Base-by-base conservation (phyloP, 2,329 filamentous ascomycete species). In the Penicillium sp. region DNA sequence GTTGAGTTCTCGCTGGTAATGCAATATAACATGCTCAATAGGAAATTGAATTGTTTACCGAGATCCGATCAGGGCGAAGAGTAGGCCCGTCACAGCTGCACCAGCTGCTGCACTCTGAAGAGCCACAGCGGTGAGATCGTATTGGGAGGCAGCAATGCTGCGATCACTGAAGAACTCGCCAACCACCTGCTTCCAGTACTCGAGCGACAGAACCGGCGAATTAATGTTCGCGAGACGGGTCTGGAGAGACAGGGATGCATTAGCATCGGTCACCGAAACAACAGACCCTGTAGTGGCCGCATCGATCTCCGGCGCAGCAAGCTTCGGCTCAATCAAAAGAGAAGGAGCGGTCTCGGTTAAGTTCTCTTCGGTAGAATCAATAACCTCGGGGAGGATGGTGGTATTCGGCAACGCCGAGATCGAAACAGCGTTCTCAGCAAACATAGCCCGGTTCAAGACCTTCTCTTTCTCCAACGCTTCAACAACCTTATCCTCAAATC, bases 401-500 rank as follows among this genome's bases (percentile, higher is more conserved):
- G 21, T 21, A 36, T 36, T 36, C 44, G 60, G 39, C 7, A 57
- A 38, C 0, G 51, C 51, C 5, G 57, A 34, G n/a, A 58, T 27
- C 21, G 60, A 29, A 11, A 39, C 43, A 47, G 41, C 39, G 31
- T 40, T 54, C 19, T 61, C 58, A 15, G 49, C 53, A 21, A 57
- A 23, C 21, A 63, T 54, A 45, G 59, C 59, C 4, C 60, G 64
- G 38, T 58, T 64, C 21, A 68, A n/a, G 13, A 54, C 77, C 39
- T 84, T 82, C 76, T 88, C 86, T 72, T 91, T 88, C 68, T 90
- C 88, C 51, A 90, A 72, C 2, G 86, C 86, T 65, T 84, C 82
- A 60, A 83, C 81, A 55, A 92, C 88, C 74, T 92, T 87, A 66
- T 91, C 88, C 63, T 91, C 89, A 66, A 94, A 91, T 25, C 89